These are phyloP conservation scores for Monilinia laxa DNA, from an alignment of 2,329 filamentous ascomycete species.

Conservation along the genomic window DNA sequence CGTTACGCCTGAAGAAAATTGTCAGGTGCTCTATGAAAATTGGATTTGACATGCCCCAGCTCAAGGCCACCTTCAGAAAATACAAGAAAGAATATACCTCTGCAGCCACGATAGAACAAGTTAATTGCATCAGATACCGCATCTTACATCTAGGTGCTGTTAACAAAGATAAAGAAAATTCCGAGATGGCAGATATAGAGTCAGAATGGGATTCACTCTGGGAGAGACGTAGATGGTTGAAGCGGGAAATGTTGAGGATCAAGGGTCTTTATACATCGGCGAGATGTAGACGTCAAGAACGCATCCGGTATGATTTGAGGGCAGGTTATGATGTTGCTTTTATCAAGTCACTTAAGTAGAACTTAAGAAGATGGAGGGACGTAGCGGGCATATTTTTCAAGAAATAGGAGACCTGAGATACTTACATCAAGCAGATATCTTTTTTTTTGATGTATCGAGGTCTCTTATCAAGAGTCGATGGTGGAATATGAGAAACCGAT, in stretches of 20 bases:
- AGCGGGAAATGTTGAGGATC: conserved; percentile 13
- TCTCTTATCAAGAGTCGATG: neutral
- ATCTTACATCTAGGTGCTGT: neutral
- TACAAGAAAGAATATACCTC: conserved; percentile 16
- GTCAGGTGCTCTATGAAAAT: neutral
- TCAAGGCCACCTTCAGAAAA: neutral
- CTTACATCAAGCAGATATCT: conserved; percentile 10
- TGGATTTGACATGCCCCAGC: neutral
- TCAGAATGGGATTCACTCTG: neutral
- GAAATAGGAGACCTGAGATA: conserved; percentile 2
- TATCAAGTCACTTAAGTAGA: conserved; percentile 8
- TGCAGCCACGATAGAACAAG: neutral
- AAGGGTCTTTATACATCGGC: neutral
- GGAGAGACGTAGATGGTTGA: conserved; percentile 18
- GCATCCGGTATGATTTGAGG: neutral
- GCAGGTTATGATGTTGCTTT: conserved; percentile 6
- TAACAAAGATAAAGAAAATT: neutral
- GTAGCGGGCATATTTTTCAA: neutral
- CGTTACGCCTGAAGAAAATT: neutral
- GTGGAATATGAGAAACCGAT: neutral
- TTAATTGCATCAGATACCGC: neutral
- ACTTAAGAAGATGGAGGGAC: neutral
- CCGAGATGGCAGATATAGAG: neutral
- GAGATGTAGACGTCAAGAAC: conserved; percentile 3
- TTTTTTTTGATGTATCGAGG: conserved; percentile 14